phyloP scores from a whole-genome alignment of 1,284 basidiomycete species.

The Pyrrhoderma noxium region DNA sequence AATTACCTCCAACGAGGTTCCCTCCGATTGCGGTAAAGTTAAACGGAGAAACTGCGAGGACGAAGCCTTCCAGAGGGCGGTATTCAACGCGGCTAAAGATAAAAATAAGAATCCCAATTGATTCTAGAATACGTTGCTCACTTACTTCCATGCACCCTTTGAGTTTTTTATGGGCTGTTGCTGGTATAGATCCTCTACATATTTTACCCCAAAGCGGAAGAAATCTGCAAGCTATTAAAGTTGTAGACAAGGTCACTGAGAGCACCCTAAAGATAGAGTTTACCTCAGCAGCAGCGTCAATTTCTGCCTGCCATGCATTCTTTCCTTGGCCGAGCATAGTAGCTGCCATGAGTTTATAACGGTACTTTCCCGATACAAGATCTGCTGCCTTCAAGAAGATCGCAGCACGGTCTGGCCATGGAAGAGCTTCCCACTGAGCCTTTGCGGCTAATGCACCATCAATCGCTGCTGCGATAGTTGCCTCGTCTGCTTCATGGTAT shows the following conservation, averaged over 20 bases:
- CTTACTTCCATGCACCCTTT: conserved; percentile 90
- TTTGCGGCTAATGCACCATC: conserved; percentile 85
- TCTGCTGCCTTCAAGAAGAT: conserved; percentile 98
- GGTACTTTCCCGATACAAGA: conserved; percentile 88
- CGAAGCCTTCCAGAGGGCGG: conserved; percentile 94
- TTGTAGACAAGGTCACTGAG: neutral
- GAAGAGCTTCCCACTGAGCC: conserved; percentile 84
- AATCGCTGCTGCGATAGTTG: conserved; percentile 76
- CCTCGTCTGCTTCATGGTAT: conserved; percentile 85
- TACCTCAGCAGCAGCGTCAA: conserved; percentile 96
- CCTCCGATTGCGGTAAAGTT: conserved; percentile 98
- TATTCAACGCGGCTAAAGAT: conserved; percentile 81
- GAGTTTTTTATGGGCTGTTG: conserved; percentile 88
- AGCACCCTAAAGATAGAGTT: conserved; percentile 20
- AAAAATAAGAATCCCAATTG: conserved; percentile 6
- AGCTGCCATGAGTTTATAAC: conserved; percentile 91
- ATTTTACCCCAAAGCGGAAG: conserved; percentile 95
- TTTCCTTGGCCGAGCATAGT: conserved; percentile 99
- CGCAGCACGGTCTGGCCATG: conserved; percentile 94
- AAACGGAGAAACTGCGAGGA: conserved; percentile 95
- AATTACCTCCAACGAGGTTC: conserved; percentile 72
- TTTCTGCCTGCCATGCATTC: conserved; percentile 99
- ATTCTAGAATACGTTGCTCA: conserved; percentile 18
- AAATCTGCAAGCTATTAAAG: conserved; percentile 76
- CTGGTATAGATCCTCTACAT: conserved; percentile 89